Evolutionary conservation across 495 filamentous ascomycete genomes (phyloP).

Genomic region (Neurospora discreta): DNA sequence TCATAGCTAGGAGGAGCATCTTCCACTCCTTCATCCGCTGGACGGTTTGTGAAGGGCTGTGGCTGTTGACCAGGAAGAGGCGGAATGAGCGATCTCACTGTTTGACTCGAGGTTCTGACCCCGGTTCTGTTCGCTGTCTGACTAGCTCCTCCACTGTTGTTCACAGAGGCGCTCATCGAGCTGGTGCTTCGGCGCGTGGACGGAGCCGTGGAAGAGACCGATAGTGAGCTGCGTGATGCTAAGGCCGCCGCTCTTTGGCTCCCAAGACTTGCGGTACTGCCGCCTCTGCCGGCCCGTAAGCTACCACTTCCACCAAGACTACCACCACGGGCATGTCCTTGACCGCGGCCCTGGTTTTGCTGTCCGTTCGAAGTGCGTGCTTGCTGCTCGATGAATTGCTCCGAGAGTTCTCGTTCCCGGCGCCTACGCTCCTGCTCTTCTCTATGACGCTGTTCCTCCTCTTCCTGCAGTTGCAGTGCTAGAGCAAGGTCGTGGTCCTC

Average conservation of each 20-base stretch:
- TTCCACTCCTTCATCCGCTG: constrained; percentile 40
- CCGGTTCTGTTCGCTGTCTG: constrained; percentile 11
- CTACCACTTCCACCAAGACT: constrained; percentile 5
- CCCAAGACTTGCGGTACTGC: background rate
- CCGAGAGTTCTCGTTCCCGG: constrained; percentile 37
- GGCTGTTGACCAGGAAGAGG: constrained; percentile 6
- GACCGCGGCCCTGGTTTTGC: background rate
- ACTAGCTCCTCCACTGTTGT: constrained; percentile 8
- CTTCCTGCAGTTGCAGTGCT: constrained; percentile 72
- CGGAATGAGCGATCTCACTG: constrained; percentile 35
- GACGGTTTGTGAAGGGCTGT: constrained; percentile 20
- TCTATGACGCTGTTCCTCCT: constrained; percentile 61
- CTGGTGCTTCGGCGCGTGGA: constrained; percentile 10
- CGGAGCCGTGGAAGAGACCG: background rate
- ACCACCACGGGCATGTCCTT: constrained; percentile 2
- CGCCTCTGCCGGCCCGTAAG: constrained; percentile 8
- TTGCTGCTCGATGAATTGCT: constrained; percentile 49
- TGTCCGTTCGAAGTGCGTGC: constrained; percentile 9
- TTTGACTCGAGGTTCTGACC: constrained; percentile 18
- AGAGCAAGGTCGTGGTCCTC: constrained; percentile 72
- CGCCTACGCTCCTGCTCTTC: constrained; percentile 35
- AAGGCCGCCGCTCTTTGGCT: background rate
- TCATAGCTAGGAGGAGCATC: constrained; percentile 74
- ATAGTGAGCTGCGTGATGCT: constrained; percentile 1
- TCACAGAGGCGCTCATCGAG: constrained; percentile 11